Conservation (phyloP, 192 early-diverging fungal genomes). For the Paraglomus occultum region DNA sequence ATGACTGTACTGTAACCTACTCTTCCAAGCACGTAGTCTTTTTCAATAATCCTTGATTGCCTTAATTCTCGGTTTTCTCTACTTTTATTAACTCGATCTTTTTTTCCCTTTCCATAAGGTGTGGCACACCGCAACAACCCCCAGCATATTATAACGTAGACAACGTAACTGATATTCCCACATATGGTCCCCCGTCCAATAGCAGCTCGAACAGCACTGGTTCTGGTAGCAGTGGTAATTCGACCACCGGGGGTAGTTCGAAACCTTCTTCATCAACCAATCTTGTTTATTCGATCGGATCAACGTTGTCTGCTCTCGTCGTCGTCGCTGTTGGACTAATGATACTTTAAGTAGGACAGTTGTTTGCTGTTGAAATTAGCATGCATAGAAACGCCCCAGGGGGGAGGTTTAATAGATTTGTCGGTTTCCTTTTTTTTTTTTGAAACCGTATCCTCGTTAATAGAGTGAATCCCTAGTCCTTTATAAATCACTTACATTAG, state of each 20-base stretch:
- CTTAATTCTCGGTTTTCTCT: neutral
- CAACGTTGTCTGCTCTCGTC: neutral
- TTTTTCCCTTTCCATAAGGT: neutral
- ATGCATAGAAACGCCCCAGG: too few relatives aligned
- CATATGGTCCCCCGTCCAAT: slow-evolving; percentile 5
- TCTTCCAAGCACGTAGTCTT: neutral
- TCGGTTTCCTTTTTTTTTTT: too few relatives aligned
- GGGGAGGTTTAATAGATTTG: too few relatives aligned
- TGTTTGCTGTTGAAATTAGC: too few relatives aligned
- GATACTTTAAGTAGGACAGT: neutral
- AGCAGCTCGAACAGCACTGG: neutral
- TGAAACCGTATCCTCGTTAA: too few relatives aligned
- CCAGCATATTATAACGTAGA: slow-evolving; percentile 10
- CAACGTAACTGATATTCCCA: neutral
- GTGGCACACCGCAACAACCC: slow-evolving; percentile 13
- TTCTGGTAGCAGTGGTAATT: neutral
- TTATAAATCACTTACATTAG: too few relatives aligned
- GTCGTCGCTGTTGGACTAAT: slow-evolving; percentile 9
- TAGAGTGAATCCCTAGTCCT: too few relatives aligned
- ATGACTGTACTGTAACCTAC: neutral
- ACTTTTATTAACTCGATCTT: neutral
- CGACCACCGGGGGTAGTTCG: too few relatives aligned
- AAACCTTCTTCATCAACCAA: neutral
- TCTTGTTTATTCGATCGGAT: neutral
- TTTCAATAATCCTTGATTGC: neutral